Percentiles rank a stretch among this genome's conserved stretches.
Conservation (phyloP, 345 rosid genomes). For the Moringa oleifera region DNA sequence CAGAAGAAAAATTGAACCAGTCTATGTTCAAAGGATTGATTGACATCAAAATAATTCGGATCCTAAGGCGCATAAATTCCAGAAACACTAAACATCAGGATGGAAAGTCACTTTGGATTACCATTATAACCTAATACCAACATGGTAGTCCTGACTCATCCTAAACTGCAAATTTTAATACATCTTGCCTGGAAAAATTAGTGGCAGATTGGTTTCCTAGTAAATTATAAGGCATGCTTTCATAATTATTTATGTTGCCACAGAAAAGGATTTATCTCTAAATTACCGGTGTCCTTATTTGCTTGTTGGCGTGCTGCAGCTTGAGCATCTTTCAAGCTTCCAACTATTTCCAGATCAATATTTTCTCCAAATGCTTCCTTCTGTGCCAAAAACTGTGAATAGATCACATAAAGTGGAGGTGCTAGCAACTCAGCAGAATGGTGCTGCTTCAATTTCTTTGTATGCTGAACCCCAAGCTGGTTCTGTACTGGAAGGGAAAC, state of each 20-base stretch:
- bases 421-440: constrained; percentile 86
- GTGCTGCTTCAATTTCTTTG: constrained; percentile 79
- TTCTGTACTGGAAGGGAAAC: constrained; percentile 87
- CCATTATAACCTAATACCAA: not conserved
- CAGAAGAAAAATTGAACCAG: not conserved
- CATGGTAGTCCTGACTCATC: not conserved
- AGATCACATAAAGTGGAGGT: constrained; percentile 78
- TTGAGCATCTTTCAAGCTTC: constrained; percentile 77
- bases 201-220: not conserved
- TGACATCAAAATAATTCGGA: not conserved
- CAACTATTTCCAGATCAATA: constrained; percentile 64
- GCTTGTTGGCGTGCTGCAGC: constrained; percentile 68
- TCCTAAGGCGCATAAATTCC: not conserved
- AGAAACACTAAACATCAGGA: not conserved
- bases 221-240: not conserved
- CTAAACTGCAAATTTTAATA: not conserved
- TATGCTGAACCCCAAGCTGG: constrained; percentile 62
- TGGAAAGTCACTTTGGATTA: not conserved
- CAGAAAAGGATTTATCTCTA: not conserved
- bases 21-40: not conserved
- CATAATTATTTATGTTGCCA: not conserved
- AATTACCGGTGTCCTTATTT: constrained; percentile 57
- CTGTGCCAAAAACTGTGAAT: constrained; percentile 71
- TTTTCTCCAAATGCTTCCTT: constrained; percentile 86
- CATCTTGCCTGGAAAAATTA: not conserved